A percentile compares a stretch with the other conserved stretches of the same genome.
phyloP scores from a whole-genome alignment of 2,329 filamentous ascomycete genomes.

The Berkeleyomyces basicola region DNA sequence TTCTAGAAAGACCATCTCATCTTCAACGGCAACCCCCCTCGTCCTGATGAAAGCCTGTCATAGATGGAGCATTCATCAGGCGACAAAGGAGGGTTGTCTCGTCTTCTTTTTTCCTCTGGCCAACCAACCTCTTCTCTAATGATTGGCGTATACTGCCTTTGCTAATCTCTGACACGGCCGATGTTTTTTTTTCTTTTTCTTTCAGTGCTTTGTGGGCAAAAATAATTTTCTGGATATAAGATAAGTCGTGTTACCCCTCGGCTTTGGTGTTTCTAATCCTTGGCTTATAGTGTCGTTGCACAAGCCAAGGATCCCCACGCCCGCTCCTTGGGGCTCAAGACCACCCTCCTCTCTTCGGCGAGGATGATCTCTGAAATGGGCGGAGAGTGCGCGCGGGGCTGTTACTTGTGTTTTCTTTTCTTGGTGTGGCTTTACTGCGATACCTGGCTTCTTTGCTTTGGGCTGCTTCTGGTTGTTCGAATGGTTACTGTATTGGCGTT shows the following conservation, averaged over 20 bases:
- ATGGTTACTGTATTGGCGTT: not conserved
- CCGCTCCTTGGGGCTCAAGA: not conserved
- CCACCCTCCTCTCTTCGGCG: not conserved
- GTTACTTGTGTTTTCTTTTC: not conserved
- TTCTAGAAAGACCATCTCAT: constrained; percentile 38
- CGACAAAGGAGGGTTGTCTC: not conserved
- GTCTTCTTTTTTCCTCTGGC: not conserved
- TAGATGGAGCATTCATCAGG: not conserved
- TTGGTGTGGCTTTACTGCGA: not conserved
- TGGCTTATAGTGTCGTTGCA: not conserved
- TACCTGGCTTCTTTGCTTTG: not conserved
- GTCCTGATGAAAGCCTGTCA: not conserved
- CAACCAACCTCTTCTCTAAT: not conserved
- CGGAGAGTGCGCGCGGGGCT: not conserved
- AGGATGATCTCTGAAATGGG: not conserved
- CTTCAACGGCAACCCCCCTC: constrained; percentile 17
- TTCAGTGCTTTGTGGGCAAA: not conserved
- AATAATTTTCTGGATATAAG: not conserved
- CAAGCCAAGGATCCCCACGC: not conserved
- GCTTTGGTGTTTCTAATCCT: not conserved
- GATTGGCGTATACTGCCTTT: not conserved
- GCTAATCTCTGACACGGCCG: not conserved
- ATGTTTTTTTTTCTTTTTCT: not conserved
- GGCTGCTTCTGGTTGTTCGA: not conserved
- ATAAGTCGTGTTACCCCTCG: not conserved